These are phyloP conservation scores for Trichomonas gallinae DNA, from an alignment of 208 protist genomes.

Conservation along the genomic window DNA sequence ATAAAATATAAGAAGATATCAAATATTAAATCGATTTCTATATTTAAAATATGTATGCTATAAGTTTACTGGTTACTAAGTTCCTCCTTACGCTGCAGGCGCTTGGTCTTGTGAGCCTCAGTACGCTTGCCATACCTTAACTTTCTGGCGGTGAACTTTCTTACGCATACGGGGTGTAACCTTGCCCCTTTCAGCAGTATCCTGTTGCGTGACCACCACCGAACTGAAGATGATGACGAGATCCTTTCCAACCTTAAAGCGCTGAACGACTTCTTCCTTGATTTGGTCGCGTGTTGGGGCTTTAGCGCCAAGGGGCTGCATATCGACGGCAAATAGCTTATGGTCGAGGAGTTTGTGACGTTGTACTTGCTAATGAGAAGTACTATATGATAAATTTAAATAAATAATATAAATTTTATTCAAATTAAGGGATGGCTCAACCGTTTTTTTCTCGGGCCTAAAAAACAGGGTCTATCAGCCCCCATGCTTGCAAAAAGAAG, in stretches of 20 bases:
- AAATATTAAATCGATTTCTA: too few relatives aligned
- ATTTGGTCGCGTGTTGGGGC: not conserved
- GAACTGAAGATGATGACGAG: slow-evolving; percentile 77
- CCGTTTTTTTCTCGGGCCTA: too few relatives aligned
- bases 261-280: not conserved
- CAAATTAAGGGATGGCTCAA: too few relatives aligned
- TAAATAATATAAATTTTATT: too few relatives aligned
- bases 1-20: too few relatives aligned
- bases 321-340: too few relatives aligned
- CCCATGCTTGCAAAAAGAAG: too few relatives aligned
- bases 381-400: too few relatives aligned
- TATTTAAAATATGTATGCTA: too few relatives aligned
- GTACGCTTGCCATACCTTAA: not conserved
- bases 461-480: too few relatives aligned
- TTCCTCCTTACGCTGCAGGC: not conserved
- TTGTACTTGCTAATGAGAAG: slow-evolving; percentile 91
- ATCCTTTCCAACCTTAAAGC: not conserved
- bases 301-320: slow-evolving; percentile 1
- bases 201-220: slow-evolving; percentile 93
- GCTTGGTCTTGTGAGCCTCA: not conserved
- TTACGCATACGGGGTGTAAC: too few relatives aligned
- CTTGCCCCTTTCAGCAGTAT: slow-evolving; percentile 92
- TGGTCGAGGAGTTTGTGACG: slow-evolving; percentile 92
- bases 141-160: not conserved
- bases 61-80: not conserved